Conservation (phyloP, 352 stramenopile species). For the Hyaloperonospora brassicae region DNA sequence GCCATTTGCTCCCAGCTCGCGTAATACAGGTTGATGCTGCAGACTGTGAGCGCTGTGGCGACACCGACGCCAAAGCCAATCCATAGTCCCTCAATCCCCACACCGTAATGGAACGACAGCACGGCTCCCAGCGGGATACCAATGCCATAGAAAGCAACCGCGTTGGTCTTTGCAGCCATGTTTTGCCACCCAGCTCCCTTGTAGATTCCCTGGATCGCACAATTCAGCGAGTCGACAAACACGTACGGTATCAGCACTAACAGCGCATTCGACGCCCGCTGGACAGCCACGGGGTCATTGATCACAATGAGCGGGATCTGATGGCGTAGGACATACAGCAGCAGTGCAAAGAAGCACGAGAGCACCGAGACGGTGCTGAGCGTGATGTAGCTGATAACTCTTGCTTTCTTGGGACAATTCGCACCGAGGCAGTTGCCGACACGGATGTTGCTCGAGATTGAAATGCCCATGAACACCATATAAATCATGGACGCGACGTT, state of each 20-base stretch:
- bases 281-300: slow-evolving; percentile 40
- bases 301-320: slow-evolving; percentile 47
- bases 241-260: slow-evolving; percentile 67
- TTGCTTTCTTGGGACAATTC: slow-evolving; percentile 55
- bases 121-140: slow-evolving; percentile 61
- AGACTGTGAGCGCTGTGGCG: slow-evolving; percentile 35
- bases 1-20: slow-evolving; percentile 59
- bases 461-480: slow-evolving; percentile 64
- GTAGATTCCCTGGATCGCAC: slow-evolving; percentile 71
- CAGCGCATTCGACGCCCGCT: slow-evolving; percentile 41
- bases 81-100: slow-evolving; percentile 68
- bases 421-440: slow-evolving; percentile 77
- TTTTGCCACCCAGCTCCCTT: slow-evolving; percentile 59
- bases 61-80: slow-evolving; percentile 57
- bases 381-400: slow-evolving; percentile 44
- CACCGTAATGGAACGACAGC: slow-evolving; percentile 42
- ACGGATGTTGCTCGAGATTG: slow-evolving; percentile 61
- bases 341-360: slow-evolving; percentile 28
- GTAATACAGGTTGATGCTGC: slow-evolving; percentile 37
- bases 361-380: slow-evolving; percentile 36
- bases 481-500: slow-evolving; percentile 58
- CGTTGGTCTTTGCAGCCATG: slow-evolving; percentile 64
- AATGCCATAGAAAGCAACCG: slow-evolving; percentile 71
- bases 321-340: slow-evolving; percentile 36
- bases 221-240: slow-evolving; percentile 71